Base-by-base conservation (phyloP, 192 early-diverging fungal species). In the Coemansia sp. region DNA sequence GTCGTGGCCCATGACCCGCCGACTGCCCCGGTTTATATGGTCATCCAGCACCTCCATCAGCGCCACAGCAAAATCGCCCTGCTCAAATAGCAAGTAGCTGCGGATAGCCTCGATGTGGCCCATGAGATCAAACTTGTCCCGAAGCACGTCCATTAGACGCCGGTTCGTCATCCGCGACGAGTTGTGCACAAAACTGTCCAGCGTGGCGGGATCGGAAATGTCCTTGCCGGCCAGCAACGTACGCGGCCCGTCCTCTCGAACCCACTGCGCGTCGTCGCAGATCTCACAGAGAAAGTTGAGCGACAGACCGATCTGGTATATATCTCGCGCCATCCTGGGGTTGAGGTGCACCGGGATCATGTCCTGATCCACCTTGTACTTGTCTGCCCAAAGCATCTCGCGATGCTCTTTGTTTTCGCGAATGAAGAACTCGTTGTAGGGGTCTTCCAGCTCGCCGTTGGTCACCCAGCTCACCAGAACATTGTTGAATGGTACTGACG, bases 61-160 rank as follows among this genome's bases (percentile, higher is more conserved):
- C 41, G 85, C 79, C 54, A 92, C 88, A 38, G 90, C 85, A 79
- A 96, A 95, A 51, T 99, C 93, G 19, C 93, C 96, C 56, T 96
- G 88, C 44, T 87, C 91, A 11, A 99, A 73, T 32, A 99, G 60
- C 22, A 99, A 66, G 53, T 97, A 97, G 34, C 84, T 69, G 30
- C 94, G 91, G 29, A 99, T 64, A 5, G 90, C 92, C 33, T 68
- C 61, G 17, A 99, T 69, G 51, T 96, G 92, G 10, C 90, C 85
- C 61, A 86, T 80, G 7, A 99, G 66, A 38, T 84, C 82, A 64
- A 87, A 95, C 48, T 84, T 87, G 11, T 68, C 65, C 14, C 81
- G 79, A n/a, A 99, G 63, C 27, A 91, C 67, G 36, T 82, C 73
- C 43, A 94, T 72, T n/a, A 96, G 70, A n/a, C 84, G 77, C 38